phyloP scores from a whole-genome alignment of 139 green algal genomes.

The Chlamydomonas applanata region DNA sequence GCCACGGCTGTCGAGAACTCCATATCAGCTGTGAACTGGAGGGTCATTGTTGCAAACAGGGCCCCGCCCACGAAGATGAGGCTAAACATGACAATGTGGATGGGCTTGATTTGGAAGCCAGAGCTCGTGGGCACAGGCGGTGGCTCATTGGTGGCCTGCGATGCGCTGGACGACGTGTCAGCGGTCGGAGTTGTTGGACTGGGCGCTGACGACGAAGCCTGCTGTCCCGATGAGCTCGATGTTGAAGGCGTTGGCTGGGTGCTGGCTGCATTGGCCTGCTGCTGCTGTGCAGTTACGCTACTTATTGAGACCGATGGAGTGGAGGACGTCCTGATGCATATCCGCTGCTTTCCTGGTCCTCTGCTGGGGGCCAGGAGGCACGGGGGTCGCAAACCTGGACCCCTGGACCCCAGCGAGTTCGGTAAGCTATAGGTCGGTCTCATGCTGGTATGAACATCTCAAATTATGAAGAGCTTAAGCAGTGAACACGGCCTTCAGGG shows the following conservation, averaged over 20 bases:
- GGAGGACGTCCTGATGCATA: no score
- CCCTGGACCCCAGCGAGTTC: no score
- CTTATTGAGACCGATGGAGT: no score
- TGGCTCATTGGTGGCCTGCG: neutral
- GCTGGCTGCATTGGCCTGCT: no score
- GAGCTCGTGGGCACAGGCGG: neutral
- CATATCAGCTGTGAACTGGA: constrained; percentile 57
- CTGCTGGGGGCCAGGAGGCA: no score
- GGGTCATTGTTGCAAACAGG: constrained; percentile 49
- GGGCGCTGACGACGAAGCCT: neutral
- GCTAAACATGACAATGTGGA: constrained; percentile 42
- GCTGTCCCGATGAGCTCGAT: neutral
- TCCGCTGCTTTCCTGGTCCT: no score
- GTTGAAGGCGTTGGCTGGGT: neutral
- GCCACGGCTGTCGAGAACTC: constrained; percentile 32
- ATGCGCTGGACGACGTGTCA: neutral
- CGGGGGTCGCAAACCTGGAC: no score
- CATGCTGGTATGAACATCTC: no score
- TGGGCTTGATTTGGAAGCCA: constrained; percentile 31
- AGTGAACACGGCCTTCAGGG: no score
- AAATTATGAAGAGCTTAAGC: no score
- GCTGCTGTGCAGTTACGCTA: no score
- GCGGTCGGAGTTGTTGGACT: neutral
- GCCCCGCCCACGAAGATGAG: constrained; percentile 47
- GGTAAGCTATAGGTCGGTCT: no score